Conservation (phyloP, 2,329 filamentous ascomycete species). For the Trichoderma afroharzianum region DNA sequence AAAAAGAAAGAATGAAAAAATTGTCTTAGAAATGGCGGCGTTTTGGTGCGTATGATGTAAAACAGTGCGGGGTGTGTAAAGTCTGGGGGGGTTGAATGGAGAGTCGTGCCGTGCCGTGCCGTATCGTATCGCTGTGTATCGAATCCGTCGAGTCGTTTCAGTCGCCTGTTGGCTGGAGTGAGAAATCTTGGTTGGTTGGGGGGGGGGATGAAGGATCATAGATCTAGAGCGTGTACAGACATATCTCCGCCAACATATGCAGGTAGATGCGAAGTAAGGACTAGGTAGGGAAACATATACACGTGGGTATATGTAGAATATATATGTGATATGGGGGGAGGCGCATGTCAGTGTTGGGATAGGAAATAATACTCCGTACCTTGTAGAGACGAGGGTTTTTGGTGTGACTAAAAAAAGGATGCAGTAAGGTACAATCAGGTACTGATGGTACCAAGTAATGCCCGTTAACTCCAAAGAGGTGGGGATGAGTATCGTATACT, state of each 20-base stretch:
- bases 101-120: not conserved
- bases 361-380: not conserved
- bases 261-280: not conserved
- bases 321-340: not conserved
- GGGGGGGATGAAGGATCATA: not conserved
- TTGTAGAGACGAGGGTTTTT: not conserved
- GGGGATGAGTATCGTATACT: not conserved
- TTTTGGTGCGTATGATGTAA: slow-evolving; percentile 2
- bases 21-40: not conserved
- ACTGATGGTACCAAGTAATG: not conserved
- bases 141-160: not conserved
- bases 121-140: not conserved
- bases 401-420: not conserved
- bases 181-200: not conserved
- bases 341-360: not conserved
- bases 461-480: not conserved
- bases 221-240: not conserved
- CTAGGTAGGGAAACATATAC: not conserved
- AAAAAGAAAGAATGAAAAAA: not conserved
- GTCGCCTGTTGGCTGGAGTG: not conserved
- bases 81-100: not conserved
- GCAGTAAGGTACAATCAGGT: not conserved
- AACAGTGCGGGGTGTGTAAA: slow-evolving; percentile 1
- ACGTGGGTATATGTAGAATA: not conserved
- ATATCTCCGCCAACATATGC: not conserved